phyloP scores from a whole-genome alignment of 1,284 basidiomycete genomes.

The Ustilago lituana region DNA sequence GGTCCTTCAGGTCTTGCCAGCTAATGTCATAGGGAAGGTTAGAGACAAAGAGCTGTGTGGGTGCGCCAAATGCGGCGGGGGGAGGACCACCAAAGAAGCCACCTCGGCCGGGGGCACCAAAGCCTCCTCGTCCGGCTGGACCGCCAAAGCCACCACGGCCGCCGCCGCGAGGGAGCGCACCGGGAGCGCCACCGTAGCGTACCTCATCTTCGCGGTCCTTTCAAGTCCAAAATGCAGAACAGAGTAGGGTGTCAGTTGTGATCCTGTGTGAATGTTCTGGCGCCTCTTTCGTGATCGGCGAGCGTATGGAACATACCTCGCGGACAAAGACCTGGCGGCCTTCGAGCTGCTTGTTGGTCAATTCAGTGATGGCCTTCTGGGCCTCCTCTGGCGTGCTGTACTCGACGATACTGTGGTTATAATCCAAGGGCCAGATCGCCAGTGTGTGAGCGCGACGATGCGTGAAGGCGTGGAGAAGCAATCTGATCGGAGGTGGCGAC shows the following conservation, averaged over 20 bases:
- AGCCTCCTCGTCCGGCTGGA: conserved; percentile 41
- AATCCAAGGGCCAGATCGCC: background rate
- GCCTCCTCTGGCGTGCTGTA: conserved; percentile 57
- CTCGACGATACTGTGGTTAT: conserved; percentile 55
- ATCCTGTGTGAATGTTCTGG: background rate
- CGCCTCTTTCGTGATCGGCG: too few species aligned
- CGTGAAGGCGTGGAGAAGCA: too few species aligned
- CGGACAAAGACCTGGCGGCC: conserved; percentile 94
- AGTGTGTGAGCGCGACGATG: too few species aligned
- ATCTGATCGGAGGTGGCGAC: too few species aligned
- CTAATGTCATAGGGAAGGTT: conserved; percentile 89
- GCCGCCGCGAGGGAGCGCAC: conserved; percentile 70
- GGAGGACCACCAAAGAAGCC: conserved; percentile 45
- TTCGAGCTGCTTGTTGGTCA: conserved; percentile 79
- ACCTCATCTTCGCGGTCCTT: conserved; percentile 96
- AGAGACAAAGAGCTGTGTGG: conserved; percentile 84
- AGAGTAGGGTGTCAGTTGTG: conserved; percentile 1
- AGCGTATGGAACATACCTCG: conserved; percentile 76
- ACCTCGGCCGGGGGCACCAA: conserved; percentile 46
- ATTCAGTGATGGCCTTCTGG: conserved; percentile 51
- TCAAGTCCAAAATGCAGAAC: background rate
- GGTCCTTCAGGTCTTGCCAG: conserved; percentile 98
- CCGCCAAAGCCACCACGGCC: conserved; percentile 71
- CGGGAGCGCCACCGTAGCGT: conserved; percentile 84
- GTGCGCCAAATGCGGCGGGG: conserved; percentile 38